Evolutionary conservation across 176 grass and related monocot genomes (phyloP).

Genomic region (Raddia distichophylla): DNA sequence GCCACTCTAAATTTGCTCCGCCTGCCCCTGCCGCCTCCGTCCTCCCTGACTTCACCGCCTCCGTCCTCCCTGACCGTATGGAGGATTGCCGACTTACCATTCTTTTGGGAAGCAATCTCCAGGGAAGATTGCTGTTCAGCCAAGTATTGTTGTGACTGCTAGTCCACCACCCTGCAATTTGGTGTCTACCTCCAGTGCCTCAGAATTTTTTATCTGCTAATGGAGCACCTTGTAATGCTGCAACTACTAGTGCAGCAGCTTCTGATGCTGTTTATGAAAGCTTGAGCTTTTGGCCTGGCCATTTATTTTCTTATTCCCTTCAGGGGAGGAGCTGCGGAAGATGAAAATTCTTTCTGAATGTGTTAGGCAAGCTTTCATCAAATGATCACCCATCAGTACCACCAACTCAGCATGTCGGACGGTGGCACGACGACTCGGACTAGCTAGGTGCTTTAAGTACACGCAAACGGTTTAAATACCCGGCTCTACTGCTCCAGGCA

Average conservation of each 20-base stretch:
- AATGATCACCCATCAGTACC: slow-evolving; percentile 24
- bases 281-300: not conserved
- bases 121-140: slow-evolving; percentile 28
- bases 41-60: no score
- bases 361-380: slow-evolving; percentile 55
- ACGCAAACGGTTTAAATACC: no score
- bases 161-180: slow-evolving; percentile 25
- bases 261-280: slow-evolving; percentile 31
- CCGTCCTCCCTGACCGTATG: no score
- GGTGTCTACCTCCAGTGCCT: slow-evolving; percentile 23
- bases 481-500: no score
- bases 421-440: no score
- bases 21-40: no score
- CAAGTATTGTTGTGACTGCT: slow-evolving; percentile 38
- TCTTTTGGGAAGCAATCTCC: slow-evolving; percentile 40
- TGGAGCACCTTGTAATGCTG: slow-evolving; percentile 27
- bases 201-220: slow-evolving; percentile 29
- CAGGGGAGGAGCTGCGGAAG: slow-evolving; percentile 87
- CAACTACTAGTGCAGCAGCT: slow-evolving; percentile 28
- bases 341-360: slow-evolving; percentile 94
- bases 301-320: slow-evolving; percentile 31
- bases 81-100: not conserved
- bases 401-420: slow-evolving; percentile 43
- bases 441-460: no score
- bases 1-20: no score